Evolutionary conservation across 75 land plant genomes (phyloP).

Genomic region (Larix kaempferi): DNA sequence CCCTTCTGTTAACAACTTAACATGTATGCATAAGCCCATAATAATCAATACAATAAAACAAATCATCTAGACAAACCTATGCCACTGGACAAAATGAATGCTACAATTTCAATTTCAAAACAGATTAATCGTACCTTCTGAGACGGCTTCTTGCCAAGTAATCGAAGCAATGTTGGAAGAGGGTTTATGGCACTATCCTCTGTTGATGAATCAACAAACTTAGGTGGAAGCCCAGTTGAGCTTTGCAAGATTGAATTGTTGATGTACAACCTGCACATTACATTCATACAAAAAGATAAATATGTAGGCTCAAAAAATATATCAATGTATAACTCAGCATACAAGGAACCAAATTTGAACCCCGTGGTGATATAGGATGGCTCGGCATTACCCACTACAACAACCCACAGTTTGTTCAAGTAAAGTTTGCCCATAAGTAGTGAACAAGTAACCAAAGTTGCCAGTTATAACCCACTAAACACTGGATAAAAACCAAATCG

Average conservation of each 20-base stretch:
- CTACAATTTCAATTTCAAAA: background rate
- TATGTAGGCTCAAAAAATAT: background rate
- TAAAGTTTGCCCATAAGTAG: background rate
- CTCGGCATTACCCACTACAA: background rate
- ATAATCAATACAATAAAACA: background rate
- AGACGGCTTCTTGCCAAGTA: slow-evolving; percentile 69
- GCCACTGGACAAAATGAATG: background rate
- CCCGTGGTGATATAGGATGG: background rate
- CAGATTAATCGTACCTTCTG: slow-evolving; percentile 42
- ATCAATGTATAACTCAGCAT: background rate
- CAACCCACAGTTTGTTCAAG: background rate
- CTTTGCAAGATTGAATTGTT: slow-evolving; percentile 63
- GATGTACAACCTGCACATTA: slow-evolving; percentile 61
- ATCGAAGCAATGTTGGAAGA: slow-evolving; percentile 66
- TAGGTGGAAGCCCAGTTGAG: slow-evolving; percentile 27
- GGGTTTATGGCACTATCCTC: slow-evolving; percentile 67
- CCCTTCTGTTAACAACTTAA: background rate
- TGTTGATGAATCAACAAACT: slow-evolving; percentile 20
- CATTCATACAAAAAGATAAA: background rate
- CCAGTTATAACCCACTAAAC: background rate
- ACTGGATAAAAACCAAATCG: too few species aligned
- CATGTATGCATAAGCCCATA: background rate
- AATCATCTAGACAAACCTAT: background rate
- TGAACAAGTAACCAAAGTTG: background rate
- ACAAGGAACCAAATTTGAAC: too few species aligned